Percentiles rank a stretch among this genome's conserved stretches.
Evolutionary conservation across 768 basidiomycete species (phyloP).

Genomic region (Neoboletus brunneissimus): DNA sequence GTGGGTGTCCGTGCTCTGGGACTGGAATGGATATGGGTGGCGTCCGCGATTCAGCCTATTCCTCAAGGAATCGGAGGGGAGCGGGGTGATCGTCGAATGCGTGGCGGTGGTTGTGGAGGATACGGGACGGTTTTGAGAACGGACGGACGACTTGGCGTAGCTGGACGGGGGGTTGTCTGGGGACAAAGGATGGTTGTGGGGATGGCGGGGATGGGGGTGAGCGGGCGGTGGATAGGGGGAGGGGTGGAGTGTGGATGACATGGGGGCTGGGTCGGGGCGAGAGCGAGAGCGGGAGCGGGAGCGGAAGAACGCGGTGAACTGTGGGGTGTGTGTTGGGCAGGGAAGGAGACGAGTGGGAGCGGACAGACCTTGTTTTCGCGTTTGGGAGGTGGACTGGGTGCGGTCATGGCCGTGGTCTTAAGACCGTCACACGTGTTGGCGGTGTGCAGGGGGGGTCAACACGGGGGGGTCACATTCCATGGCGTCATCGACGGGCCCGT

Average conservation of each 20-base stretch:
- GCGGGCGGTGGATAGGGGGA: neutral
- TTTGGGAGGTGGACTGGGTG: slow-evolving; percentile 12
- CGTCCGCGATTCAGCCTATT: slow-evolving; percentile 17
- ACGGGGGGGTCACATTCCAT: neutral
- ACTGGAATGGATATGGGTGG: slow-evolving; percentile 16
- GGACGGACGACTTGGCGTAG: slow-evolving; percentile 41
- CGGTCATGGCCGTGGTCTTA: neutral
- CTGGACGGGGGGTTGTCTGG: slow-evolving; percentile 18
- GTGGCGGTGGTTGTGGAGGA: slow-evolving; percentile 65
- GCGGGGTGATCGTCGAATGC: slow-evolving; percentile 58
- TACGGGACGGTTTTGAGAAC: slow-evolving; percentile 57
- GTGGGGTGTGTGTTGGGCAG: neutral
- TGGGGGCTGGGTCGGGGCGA: slow-evolving; percentile 7
- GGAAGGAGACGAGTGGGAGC: neutral
- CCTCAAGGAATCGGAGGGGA: slow-evolving; percentile 42
- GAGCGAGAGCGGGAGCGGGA: slow-evolving; percentile 54
- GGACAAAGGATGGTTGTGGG: slow-evolving; percentile 2
- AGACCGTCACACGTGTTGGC: neutral
- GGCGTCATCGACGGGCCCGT: too few species aligned
- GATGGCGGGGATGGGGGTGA: slow-evolving; percentile 14
- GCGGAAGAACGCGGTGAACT: slow-evolving; percentile 63
- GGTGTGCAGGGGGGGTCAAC: neutral
- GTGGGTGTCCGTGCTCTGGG: slow-evolving; percentile 14
- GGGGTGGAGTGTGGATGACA: slow-evolving; percentile 4
- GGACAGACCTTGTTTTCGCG: slow-evolving; percentile 47